phyloP scores from a whole-genome alignment of 768 basidiomycete species.

The Sporobolomyces roseus region DNA sequence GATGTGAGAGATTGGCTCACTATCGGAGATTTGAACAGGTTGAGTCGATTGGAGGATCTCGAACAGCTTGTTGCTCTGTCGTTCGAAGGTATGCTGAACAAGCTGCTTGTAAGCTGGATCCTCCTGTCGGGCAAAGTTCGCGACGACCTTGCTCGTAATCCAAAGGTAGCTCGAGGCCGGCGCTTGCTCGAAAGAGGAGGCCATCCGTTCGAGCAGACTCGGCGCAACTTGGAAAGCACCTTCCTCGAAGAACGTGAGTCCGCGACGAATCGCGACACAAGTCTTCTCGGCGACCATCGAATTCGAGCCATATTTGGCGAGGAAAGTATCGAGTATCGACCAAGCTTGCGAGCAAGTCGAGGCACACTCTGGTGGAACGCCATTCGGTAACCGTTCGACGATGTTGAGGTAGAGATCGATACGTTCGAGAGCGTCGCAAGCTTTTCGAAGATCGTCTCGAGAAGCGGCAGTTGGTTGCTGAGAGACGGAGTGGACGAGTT shows the following conservation, averaged over 20 bases:
- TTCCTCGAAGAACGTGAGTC: conserved; percentile 68
- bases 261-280: conserved; percentile 78
- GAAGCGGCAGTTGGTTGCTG: conserved; percentile 55
- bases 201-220: conserved; percentile 69
- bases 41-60: conserved; percentile 63
- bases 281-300: conserved; percentile 75
- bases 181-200: conserved; percentile 69
- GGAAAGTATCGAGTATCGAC: conserved; percentile 72
- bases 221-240: conserved; percentile 64
- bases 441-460: conserved; percentile 63
- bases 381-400: conserved; percentile 67
- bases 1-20: conserved; percentile 54
- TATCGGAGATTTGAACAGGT: conserved; percentile 76
- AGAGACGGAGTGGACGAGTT: conserved; percentile 65
- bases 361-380: conserved; percentile 73
- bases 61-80: conserved; percentile 67
- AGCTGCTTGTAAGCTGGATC: conserved; percentile 58
- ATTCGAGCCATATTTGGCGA: conserved; percentile 69
- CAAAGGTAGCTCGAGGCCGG: conserved; percentile 84
- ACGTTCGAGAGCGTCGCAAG: conserved; percentile 77
- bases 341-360: conserved; percentile 76
- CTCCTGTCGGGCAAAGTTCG: conserved; percentile 67
- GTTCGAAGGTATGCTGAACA: conserved; percentile 67
- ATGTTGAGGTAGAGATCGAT: conserved; percentile 86
- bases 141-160: conserved; percentile 84